Base-by-base conservation (phyloP, 2,329 filamentous ascomycete species). In the Zymoseptoria brevis region DNA sequence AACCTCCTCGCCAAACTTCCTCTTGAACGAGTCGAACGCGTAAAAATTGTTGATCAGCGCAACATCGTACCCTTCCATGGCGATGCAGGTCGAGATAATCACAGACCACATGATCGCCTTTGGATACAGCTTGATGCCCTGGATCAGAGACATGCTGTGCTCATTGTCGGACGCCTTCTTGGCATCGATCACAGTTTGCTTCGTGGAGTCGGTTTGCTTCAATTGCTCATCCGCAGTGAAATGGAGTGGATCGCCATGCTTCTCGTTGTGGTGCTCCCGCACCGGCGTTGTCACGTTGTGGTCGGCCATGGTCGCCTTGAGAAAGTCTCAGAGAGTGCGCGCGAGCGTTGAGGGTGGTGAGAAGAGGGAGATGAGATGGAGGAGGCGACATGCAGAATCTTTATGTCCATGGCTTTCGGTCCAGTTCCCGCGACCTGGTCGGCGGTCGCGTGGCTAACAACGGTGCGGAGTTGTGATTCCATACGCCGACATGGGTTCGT, bases 61-160 rank as follows among this genome's bases (percentile, higher is more conserved):
- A 60, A 94, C 80, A 71, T 96, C 90, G 76, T 92, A 95, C 35
- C 89, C 90, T 74, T 96, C 90, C 91, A 96, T 96, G 68, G 84
- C 85, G 69, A 96, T 94, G 72, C 88, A 92, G 0, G 89, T 93
- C n/a, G 88, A 93, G 73, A 96, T 92, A 60, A 95, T 78, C 55
- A 96, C 69, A 67, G 86, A 90, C 89, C 90, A 96, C 21, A 78
- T 81, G 58, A 95, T 86, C 21, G 91, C 91, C 77, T 95, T 93
- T 60, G 90, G 90, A 71, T 96, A 96, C 24, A 94, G 80, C 70
- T 80, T 84, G 73, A 96, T 80, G 62, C 89, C 90, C 76, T 96
- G 84, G 72, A 82, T 70, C 59, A 96, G 77, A 11, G 75, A 77
- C 78, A 80, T 80, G 54, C 71, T 75, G 60, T 77, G 77, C 64